Conservation (phyloP, 2,329 filamentous ascomycete species). For the Fusarium humuli region DNA sequence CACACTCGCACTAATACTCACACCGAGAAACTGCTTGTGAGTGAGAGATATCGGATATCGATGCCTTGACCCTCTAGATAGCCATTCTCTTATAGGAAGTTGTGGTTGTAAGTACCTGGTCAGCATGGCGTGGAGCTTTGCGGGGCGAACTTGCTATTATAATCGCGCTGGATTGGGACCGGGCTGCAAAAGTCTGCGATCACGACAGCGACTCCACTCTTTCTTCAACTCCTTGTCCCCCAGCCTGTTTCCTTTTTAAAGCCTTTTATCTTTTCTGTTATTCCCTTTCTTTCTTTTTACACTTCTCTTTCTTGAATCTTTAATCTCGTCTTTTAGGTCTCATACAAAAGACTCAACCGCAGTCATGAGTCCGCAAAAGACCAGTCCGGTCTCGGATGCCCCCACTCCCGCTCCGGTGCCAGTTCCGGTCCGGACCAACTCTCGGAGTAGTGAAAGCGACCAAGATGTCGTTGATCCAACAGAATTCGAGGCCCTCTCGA, state of each 20-base stretch:
- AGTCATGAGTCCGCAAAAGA: constrained; percentile 23
- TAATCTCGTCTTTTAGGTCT: background rate
- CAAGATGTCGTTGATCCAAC: constrained; percentile 34
- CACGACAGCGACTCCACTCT: constrained; percentile 44
- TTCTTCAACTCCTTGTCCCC: constrained; percentile 1
- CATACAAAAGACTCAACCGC: background rate
- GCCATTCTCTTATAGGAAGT: constrained; percentile 10
- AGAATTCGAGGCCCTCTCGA: constrained; percentile 51
- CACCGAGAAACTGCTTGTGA: constrained; percentile 4
- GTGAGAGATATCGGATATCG: constrained; percentile 2
- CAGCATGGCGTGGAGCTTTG: constrained; percentile 19
- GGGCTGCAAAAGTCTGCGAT: constrained; percentile 40
- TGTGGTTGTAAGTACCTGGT: constrained; percentile 12
- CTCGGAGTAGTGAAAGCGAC: constrained; percentile 28
- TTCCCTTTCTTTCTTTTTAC: background rate
- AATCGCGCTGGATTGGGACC: background rate
- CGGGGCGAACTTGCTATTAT: constrained; percentile 25
- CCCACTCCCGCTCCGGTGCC: constrained; percentile 31
- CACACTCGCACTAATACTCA: constrained; percentile 20
- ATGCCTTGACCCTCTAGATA: background rate
- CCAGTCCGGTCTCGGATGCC: constrained; percentile 11
- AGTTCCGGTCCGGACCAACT: constrained; percentile 37
- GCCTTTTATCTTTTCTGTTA: background rate
- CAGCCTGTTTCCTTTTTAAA: constrained; percentile 18
- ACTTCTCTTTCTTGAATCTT: background rate